These are phyloP conservation scores for Herpetomonas samuelpessoai DNA, from an alignment of 208 protist genomes.

Conservation along the genomic window DNA sequence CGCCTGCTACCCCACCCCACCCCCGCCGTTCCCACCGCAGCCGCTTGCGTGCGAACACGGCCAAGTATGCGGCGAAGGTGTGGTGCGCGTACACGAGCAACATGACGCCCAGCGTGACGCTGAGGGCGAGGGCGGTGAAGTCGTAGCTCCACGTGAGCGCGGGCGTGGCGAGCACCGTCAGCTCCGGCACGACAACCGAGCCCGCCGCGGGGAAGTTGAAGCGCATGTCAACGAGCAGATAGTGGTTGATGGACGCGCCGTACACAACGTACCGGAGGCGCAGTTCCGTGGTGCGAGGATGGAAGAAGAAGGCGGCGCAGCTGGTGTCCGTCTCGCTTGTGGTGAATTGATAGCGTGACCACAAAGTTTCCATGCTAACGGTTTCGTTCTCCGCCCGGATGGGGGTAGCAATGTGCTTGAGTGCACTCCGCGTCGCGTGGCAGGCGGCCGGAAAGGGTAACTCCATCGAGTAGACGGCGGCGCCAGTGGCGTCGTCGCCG, in stretches of 20 bases:
- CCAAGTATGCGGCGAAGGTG: constrained; percentile 10
- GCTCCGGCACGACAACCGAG: constrained; percentile 13
- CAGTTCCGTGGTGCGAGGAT: constrained; percentile 16
- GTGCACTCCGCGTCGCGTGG: constrained; percentile 8
- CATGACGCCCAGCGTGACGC: constrained; percentile 14
- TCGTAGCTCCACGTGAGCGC: constrained; percentile 10
- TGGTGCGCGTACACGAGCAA: constrained; percentile 22
- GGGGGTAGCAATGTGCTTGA: constrained; percentile 22
- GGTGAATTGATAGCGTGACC: constrained; percentile 26
- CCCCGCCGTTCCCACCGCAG: not conserved
- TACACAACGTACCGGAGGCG: constrained; percentile 22
- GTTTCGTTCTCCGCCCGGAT: constrained; percentile 18
- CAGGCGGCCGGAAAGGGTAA: constrained; percentile 36
- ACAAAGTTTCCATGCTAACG: constrained; percentile 22
- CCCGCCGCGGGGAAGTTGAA: constrained; percentile 17
- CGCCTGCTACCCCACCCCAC: not conserved
- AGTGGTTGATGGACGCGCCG: constrained; percentile 14
- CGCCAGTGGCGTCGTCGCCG: constrained; percentile 8
- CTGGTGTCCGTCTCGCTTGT: constrained; percentile 5
- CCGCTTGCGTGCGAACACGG: constrained; percentile 2
- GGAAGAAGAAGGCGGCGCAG: constrained; percentile 25
- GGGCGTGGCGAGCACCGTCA: constrained; percentile 10
- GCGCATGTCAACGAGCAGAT: constrained; percentile 13
- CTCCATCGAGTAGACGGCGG: constrained; percentile 23
- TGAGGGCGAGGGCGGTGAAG: constrained; percentile 20